Conservation (phyloP, 2,329 filamentous ascomycete species). For the Cercospora canescens region DNA sequence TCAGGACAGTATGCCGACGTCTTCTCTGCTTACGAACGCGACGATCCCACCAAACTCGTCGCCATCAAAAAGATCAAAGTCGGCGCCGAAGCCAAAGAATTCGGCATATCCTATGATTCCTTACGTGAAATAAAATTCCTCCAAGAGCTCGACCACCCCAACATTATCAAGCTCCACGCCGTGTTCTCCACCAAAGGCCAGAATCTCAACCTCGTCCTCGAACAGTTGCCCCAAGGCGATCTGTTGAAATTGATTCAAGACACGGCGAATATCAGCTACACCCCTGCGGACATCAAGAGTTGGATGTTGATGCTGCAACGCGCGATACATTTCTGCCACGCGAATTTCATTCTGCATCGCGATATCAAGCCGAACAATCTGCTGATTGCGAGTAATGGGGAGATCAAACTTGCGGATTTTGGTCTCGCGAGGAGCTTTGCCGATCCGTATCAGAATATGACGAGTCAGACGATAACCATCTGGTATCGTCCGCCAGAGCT, state of each 20-base stretch:
- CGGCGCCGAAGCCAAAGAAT: constrained; percentile 79
- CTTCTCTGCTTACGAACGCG: constrained; percentile 78
- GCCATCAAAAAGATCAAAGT: constrained; percentile 94
- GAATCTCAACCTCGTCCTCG: constrained; percentile 92
- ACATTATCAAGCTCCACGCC: constrained; percentile 88
- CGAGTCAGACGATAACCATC: constrained; percentile 88
- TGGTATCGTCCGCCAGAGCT: constrained; percentile 97
- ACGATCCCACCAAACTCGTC: constrained; percentile 71
- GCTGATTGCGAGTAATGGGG: constrained; percentile 87
- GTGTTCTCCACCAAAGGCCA: constrained; percentile 97
- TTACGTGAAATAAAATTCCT: constrained; percentile 95
- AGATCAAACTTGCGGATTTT: constrained; percentile 96
- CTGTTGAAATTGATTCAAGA: constrained; percentile 93
- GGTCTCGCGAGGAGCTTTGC: constrained; percentile 87
- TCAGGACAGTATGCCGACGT: constrained; percentile 97
- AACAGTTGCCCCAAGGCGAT: constrained; percentile 91
- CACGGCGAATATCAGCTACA: constrained; percentile 73
- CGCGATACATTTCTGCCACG: constrained; percentile 95
- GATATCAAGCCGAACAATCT: constrained; percentile 99
- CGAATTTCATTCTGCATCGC: constrained; percentile 88
- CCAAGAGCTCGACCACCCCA: constrained; percentile 90
- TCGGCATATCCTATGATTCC: constrained; percentile 86
- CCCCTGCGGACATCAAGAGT: constrained; percentile 87
- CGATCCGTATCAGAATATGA: constrained; percentile 85
- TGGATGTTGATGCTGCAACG: constrained; percentile 98